Evolutionary conservation across 1,139 yeast species (phyloP), one percentile per base, ranked within the genome.

Genomic region (Candida tropicalis): DNA sequence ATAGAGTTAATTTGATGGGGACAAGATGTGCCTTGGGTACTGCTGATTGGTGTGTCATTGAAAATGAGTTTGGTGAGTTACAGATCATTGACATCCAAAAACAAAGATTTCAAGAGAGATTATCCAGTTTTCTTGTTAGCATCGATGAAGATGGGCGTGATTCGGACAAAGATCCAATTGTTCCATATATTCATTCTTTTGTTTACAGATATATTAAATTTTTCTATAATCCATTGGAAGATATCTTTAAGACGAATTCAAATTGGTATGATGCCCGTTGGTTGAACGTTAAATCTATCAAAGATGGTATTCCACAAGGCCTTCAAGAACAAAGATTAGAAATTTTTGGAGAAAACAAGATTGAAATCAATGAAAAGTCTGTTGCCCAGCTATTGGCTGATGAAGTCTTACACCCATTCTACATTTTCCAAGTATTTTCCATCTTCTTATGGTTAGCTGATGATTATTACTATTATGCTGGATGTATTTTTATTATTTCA

Each of bases 331-430:
- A 84, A 55, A 74, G 99, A 45, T 62, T 70, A 16, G 60, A 75
- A 44, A 88, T 91, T 0, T 93, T 95, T 67, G 97, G 91, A 11
- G 70, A 70, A 24, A 93, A 93, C 62, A 66, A 80, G 25, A 80
- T 93, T 45, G 87, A 85, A 46, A 80, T 93, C 52, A 81, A 82
- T 44, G 95, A 87, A 49, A 93, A 90, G 50, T 62, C 91, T 0
- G 70, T 81, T 1, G 29, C 69, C 0, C 81, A 82, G 57, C 73
- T 95, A 39, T 70, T 95, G 39, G 70, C 86, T 24, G 96, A 90
- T 56, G 99, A 95, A 62, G 89, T 89, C 0, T 68, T 93, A 41
- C 99, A 93, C 61, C 99, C 99, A 1, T 93, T 93, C 59, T 93
- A 95, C 60, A 77, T 95, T 32, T 93, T 93, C 62, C 99, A 95